Base-by-base conservation (phyloP, 2,329 filamentous ascomycete genomes). In the Hirsutella minnesotensis region DNA sequence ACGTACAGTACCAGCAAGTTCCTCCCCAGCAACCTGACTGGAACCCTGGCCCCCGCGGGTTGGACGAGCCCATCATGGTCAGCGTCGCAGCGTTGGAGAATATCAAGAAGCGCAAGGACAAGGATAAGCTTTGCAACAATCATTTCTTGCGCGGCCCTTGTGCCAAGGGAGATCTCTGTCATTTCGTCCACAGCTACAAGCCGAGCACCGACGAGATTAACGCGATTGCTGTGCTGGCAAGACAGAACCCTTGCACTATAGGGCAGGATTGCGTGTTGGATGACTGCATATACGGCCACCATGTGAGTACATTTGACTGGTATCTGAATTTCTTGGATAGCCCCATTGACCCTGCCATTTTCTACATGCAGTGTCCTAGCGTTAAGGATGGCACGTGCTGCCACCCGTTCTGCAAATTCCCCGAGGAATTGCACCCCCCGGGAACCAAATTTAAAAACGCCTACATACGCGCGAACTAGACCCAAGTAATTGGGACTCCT, bases 231-330 rank as follows among this genome's bases (percentile, higher is more conserved):
- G 70, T 71, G 49, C 51, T 80, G 39, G 68, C 75, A 3, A 66
- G 77, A 5, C 59, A 74, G 44, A 79, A 77, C 44, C 77, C 75
- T 1, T 81, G 77, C 57, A 65, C 65, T 0, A 67, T 61, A 24
- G 72, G 73, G 0, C 77, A 81, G 53, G 64, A 74, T n/a, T 81
- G 77, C 49, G 68, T 72, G 7, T 59, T 68, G 4, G 66, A 70
- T 2, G 69, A 72, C 47, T 81, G 77, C 53, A 79, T 80, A 45
- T 80, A 81, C 50, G 77, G 77, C 3, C 77, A 81, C 54, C 70
- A 81, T 51, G 73, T 77, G 53, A 63, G 72, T 65, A 20, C 38
- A 36, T 7, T 24, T 12, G 24, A 12, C 24, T 27, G 24, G 7
- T 27, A 12, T 27, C n/a, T 27, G 24, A 27, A 7, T 27, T 12